Evolutionary conservation across 2,329 filamentous ascomycete genomes (phyloP), one percentile per base, ranked within the genome.

Genomic region (Tolypocladium tundrense): DNA sequence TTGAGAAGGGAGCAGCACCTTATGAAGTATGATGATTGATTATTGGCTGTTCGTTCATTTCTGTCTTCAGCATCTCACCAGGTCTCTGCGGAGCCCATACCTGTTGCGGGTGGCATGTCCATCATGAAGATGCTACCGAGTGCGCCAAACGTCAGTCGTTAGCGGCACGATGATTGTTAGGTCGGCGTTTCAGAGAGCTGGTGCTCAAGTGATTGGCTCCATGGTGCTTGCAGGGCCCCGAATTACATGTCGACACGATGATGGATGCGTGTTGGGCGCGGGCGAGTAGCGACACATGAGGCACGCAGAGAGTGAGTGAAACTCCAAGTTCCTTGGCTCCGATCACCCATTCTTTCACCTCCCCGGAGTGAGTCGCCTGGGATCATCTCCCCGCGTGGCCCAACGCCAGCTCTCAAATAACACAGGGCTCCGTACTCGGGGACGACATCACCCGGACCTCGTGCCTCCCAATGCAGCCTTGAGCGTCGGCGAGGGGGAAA

Each of bases 1-100:
- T 97, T 70, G 87, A 85, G 16, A 73, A 82, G 53, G 84, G 83
- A 0, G 79, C 78, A 4, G 73, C 79, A 61, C 76, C 84, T 37
- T 90, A 89, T 68, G 74, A 77, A 60, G 73, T 80, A 43, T 80
- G 60, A 71, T 27, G 14, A 50, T 33, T 16, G 14, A 50, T 33
- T 16, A n/a, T 33, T 39, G 16, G 16, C 13, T 27, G 9, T n/a
- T 50, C 79, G 59, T 14, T 19, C 10, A n/a, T 31, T 33, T 16
- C 9, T 50, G 7, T 50, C 19, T 50, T 16, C 27, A n/a, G 45
- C 45, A 19, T 33, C 16, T 33, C 14, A 33, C 45, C 3, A 19
- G 24, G 27, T 4, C 45, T 31, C 7, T 31, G 24, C 43, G 11
- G 43, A 24, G 13, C 13, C 24, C 43, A 11, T 16, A 16, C 24